These are phyloP conservation scores for Irpex rosettiformis DNA, from an alignment of 1,284 basidiomycete species.

Conservation along the genomic window DNA sequence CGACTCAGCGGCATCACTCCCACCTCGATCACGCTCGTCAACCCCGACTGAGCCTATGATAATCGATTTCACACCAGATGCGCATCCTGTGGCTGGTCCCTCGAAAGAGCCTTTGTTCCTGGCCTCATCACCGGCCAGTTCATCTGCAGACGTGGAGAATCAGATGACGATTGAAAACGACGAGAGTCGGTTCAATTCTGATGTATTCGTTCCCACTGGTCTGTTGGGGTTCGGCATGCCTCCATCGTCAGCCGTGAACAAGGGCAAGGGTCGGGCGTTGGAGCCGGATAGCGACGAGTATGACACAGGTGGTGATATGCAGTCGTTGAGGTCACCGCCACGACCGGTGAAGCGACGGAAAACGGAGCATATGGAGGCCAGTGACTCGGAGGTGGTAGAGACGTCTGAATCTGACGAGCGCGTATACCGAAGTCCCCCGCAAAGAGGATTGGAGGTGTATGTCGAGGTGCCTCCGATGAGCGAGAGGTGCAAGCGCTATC, in stretches of 20 bases:
- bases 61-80: background rate
- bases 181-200: background rate
- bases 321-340: background rate
- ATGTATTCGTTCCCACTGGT: constrained; percentile 11
- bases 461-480: constrained; percentile 15
- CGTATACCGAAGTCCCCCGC: background rate
- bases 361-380: background rate
- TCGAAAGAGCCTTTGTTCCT: constrained; percentile 10
- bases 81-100: constrained; percentile 1
- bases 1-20: constrained; percentile 1
- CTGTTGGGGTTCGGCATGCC: background rate
- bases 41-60: background rate
- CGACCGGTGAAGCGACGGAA: constrained; percentile 2
- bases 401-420: constrained; percentile 8
- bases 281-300: background rate
- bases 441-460: constrained; percentile 10
- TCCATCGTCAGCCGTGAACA: background rate
- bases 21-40: background rate
- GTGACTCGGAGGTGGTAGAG: constrained; percentile 7
- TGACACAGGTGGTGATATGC: constrained; percentile 11
- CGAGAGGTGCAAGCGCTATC: background rate
- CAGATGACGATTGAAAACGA: background rate
- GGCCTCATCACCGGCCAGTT: background rate
- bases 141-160: background rate
- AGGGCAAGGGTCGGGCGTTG: constrained; percentile 8